Percentiles rank a stretch among this genome's conserved stretches.
These are phyloP conservation scores for Kodamaea hsintzibuensis DNA, from an alignment of 805 yeast genomes.

Conservation along the genomic window DNA sequence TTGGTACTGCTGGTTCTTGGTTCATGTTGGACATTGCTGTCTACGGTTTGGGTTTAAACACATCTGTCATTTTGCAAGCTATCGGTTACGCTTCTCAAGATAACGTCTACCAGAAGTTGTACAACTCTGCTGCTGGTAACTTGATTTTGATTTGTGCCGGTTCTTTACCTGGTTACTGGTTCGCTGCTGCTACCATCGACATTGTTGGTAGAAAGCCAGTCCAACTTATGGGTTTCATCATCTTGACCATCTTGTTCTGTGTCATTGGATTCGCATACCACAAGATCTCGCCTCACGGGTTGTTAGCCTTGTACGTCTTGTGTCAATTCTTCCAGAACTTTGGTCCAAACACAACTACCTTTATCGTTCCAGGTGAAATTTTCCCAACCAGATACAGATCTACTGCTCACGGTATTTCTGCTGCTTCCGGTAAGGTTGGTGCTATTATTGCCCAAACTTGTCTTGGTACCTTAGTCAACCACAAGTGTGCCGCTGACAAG, in stretches of 20 bases:
- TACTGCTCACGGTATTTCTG: slow-evolving; percentile 92
- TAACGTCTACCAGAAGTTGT: slow-evolving; percentile 69
- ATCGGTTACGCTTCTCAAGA: slow-evolving; percentile 78
- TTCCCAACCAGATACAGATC: slow-evolving; percentile 96
- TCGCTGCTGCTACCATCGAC: slow-evolving; percentile 77
- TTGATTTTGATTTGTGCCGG: slow-evolving; percentile 93
- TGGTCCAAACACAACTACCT: slow-evolving; percentile 93
- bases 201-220: slow-evolving; percentile 81
- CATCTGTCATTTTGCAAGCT: slow-evolving; percentile 74
- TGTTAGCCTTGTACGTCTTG: slow-evolving; percentile 74
- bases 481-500: slow-evolving; percentile 64
- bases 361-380: slow-evolving; percentile 87
- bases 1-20: slow-evolving; percentile 94
- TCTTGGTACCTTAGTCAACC: slow-evolving; percentile 80
- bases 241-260: slow-evolving; percentile 74
- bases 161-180: slow-evolving; percentile 93
- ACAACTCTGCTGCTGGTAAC: slow-evolving; percentile 87
- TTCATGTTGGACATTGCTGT: slow-evolving; percentile 86
- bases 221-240: slow-evolving; percentile 72
- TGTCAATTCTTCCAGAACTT: slow-evolving; percentile 88
- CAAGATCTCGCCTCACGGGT: slow-evolving; percentile 57
- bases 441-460: slow-evolving; percentile 90
- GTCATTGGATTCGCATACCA: slow-evolving; percentile 82
- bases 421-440: slow-evolving; percentile 90
- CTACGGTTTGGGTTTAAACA: slow-evolving; percentile 85